phyloP scores from a whole-genome alignment of 2,329 filamentous ascomycete genomes.

The Madurella mycetomatis region DNA sequence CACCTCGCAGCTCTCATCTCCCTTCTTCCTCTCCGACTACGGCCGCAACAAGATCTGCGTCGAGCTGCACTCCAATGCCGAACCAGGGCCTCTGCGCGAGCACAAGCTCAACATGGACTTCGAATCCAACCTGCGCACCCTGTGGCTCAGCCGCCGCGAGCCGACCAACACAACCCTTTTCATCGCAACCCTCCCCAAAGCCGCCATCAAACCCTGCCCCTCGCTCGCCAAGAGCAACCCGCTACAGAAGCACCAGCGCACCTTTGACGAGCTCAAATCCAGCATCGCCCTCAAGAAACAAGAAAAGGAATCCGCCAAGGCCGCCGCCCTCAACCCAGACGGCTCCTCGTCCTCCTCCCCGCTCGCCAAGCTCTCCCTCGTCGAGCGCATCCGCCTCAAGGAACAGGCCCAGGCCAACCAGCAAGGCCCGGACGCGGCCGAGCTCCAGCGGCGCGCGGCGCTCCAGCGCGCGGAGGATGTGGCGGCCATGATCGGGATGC shows the following conservation, averaged over 20 bases:
- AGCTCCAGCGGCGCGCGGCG: slow-evolving; percentile 59
- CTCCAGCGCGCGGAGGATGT: slow-evolving; percentile 66
- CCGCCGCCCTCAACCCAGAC: slow-evolving; percentile 35
- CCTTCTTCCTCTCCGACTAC: slow-evolving; percentile 42
- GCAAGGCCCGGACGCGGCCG: slow-evolving; percentile 40
- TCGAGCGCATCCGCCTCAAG: slow-evolving; percentile 73
- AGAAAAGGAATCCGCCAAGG: slow-evolving; percentile 38
- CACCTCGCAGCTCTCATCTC: slow-evolving; percentile 23
- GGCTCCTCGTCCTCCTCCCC: too few relatives aligned
- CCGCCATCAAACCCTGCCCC: slow-evolving; percentile 47
- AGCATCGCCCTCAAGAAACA: slow-evolving; percentile 50
- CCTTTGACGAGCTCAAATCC: slow-evolving; percentile 64
- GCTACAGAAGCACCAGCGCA: slow-evolving; percentile 42
- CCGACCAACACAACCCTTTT: slow-evolving; percentile 41
- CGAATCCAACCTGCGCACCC: slow-evolving; percentile 43
- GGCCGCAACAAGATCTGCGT: slow-evolving; percentile 48
- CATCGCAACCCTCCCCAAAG: slow-evolving; percentile 52
- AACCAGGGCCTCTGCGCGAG: slow-evolving; percentile 43
- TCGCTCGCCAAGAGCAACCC: slow-evolving; percentile 54
- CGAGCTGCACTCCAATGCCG: slow-evolving; percentile 44
- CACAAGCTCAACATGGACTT: slow-evolving; percentile 52
- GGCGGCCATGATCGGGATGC: slow-evolving; percentile 61
- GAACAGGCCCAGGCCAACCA: slow-evolving; percentile 43
- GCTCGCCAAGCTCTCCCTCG: slow-evolving; percentile 59
- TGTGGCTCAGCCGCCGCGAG: slow-evolving; percentile 36